phyloP scores from a whole-genome alignment of 1,139 yeast genomes.

The Saccharomycopsis hybrid region DNA sequence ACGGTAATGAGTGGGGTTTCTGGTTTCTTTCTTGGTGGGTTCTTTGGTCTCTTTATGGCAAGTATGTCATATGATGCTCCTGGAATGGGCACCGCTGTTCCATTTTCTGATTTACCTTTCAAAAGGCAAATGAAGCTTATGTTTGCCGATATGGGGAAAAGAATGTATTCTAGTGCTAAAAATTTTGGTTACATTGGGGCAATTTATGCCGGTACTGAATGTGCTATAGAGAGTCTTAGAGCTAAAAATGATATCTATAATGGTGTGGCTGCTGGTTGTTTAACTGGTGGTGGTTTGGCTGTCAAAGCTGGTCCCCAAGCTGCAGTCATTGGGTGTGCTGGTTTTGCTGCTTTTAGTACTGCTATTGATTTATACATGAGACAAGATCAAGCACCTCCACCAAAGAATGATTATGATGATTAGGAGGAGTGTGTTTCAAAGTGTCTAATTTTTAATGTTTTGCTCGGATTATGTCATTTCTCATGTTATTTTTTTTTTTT shows the following conservation, averaged over 20 bases:
- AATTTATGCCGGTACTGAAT: conserved; percentile 92
- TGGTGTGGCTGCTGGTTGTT: conserved; percentile 89
- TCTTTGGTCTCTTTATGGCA: conserved; percentile 95
- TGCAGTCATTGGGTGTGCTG: conserved; percentile 89
- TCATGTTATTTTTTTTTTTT: no score
- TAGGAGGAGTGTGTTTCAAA: conserved; percentile 25
- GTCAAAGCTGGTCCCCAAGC: conserved; percentile 92
- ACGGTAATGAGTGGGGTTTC: conserved; percentile 87
- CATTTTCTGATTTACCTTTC: conserved; percentile 66
- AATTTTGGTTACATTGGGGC: conserved; percentile 93
- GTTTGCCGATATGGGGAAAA: conserved; percentile 83
- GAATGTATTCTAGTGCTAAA: conserved; percentile 83
- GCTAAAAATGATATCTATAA: conserved; percentile 92
- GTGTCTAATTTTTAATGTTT: no score
- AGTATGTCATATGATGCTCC: conserved; percentile 64
- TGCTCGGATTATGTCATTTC: no score
- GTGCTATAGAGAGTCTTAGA: conserved; percentile 72
- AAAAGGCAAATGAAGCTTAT: conserved; percentile 90
- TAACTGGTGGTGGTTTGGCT: conserved; percentile 89
- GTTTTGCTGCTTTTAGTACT: conserved; percentile 93
- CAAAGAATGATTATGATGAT: conserved; percentile 82
- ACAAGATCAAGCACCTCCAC: conserved; percentile 82
- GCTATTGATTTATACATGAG: conserved; percentile 90
- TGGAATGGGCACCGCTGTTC: conserved; percentile 40
- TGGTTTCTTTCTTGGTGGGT: conserved; percentile 94